These are phyloP conservation scores for Pichia terricola DNA, from an alignment of 1,139 yeast genomes.

Conservation along the genomic window DNA sequence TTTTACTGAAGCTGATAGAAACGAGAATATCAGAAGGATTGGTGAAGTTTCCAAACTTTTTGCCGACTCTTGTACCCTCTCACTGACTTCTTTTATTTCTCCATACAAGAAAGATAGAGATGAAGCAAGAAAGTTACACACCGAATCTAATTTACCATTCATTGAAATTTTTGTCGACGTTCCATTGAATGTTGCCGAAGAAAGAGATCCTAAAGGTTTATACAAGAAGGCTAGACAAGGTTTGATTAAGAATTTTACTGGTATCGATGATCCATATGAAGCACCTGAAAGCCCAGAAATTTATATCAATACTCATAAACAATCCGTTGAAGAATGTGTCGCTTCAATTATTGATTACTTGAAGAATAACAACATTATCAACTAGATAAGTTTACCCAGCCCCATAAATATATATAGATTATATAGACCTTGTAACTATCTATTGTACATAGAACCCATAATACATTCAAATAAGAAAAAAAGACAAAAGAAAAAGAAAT, in stretches of 20 bases:
- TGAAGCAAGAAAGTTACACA: slow-evolving; percentile 77
- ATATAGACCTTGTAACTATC: no score
- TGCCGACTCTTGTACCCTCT: slow-evolving; percentile 79
- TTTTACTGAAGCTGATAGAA: slow-evolving; percentile 81
- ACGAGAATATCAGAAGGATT: slow-evolving; percentile 89
- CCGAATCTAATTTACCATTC: slow-evolving; percentile 65
- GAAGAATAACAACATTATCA: slow-evolving; percentile 11
- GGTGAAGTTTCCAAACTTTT: slow-evolving; percentile 89
- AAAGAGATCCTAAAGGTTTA: slow-evolving; percentile 94
- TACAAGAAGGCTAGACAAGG: slow-evolving; percentile 97
- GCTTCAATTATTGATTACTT: slow-evolving; percentile 62
- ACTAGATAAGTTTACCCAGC: no score
- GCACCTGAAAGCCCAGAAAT: slow-evolving; percentile 81
- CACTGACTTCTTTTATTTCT: slow-evolving; percentile 84
- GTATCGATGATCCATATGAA: slow-evolving; percentile 93
- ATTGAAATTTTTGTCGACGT: slow-evolving; percentile 89
- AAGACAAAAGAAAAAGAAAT: not conserved
- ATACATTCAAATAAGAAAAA: not conserved
- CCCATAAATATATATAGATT: no score
- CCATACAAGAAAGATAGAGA: slow-evolving; percentile 83
- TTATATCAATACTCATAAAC: slow-evolving; percentile 64
- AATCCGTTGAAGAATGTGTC: slow-evolving; percentile 74
- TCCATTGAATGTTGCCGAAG: slow-evolving; percentile 87
- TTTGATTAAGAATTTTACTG: slow-evolving; percentile 87
- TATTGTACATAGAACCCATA: no score